Percentiles rank a stretch among this genome's conserved stretches.
These are phyloP conservation scores for Acidomyces sp. DNA, from an alignment of 495 filamentous ascomycete species.

Conservation along the genomic window DNA sequence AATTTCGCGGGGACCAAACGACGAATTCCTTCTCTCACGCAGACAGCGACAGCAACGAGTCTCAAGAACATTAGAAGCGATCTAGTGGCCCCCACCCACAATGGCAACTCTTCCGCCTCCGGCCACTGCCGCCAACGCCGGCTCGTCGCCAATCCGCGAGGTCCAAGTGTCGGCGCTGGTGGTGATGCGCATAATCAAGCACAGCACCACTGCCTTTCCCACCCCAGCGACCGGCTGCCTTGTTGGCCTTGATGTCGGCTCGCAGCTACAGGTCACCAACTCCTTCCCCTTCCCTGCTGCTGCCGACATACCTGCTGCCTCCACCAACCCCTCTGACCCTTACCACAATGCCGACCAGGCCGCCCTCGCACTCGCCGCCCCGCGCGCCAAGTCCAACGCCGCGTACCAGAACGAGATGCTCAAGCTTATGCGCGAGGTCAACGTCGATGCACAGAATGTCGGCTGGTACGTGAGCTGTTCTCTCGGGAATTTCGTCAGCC, in stretches of 20 bases:
- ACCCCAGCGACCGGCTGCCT: conserved; percentile 79
- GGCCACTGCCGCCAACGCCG: no score
- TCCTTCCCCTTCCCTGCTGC: conserved; percentile 78
- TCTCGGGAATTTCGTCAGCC: conserved; percentile 95
- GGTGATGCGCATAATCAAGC: conserved; percentile 93
- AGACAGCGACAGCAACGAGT: no score
- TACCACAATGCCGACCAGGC: conserved; percentile 39
- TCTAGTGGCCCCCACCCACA: no score
- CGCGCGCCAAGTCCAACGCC: conserved; percentile 77
- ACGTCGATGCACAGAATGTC: conserved; percentile 94
- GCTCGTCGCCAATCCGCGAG: conserved; percentile 31
- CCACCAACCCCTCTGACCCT: conserved; percentile 59
- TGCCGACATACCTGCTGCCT: conserved; percentile 26
- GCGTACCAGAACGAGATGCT: conserved; percentile 96
- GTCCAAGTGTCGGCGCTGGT: conserved; percentile 82
- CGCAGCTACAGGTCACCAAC: conserved; percentile 76
- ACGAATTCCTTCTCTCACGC: no score
- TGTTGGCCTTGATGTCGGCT: conserved; percentile 81
- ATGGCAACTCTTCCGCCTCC: conserved; percentile 8
- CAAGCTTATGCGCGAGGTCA: conserved; percentile 86
- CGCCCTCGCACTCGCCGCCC: conserved; percentile 72
- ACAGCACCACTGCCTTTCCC: conserved; percentile 75
- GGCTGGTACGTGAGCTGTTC: conserved; percentile 98
- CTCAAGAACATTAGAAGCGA: no score
- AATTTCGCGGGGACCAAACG: no score